Percentiles rank a stretch among this genome's conserved stretches.
Evolutionary conservation across 1,139 yeast species (phyloP).

Genomic region (Debaryomyces psychrophilus): DNA sequence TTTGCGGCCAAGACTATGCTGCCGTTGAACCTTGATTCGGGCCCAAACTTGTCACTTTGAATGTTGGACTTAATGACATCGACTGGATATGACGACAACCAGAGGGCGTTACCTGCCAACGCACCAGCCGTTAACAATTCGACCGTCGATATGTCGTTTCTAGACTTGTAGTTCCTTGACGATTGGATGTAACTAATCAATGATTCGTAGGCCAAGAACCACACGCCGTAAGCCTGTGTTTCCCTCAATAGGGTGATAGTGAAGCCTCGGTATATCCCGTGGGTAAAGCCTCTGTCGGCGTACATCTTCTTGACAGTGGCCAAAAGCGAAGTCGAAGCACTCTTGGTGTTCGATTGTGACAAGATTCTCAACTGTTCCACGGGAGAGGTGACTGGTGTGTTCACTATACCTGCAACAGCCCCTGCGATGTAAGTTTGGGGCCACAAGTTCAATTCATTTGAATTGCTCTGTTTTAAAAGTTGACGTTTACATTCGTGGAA

Average conservation of each 20-base stretch:
- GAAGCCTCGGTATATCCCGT: slow-evolving; percentile 63
- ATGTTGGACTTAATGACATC: slow-evolving; percentile 71
- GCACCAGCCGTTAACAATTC: slow-evolving; percentile 69
- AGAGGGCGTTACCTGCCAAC: slow-evolving; percentile 69
- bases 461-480: slow-evolving; percentile 31
- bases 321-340: slow-evolving; percentile 45
- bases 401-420: slow-evolving; percentile 76
- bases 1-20: slow-evolving; percentile 49
- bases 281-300: slow-evolving; percentile 44
- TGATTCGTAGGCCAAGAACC: slow-evolving; percentile 76
- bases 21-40: slow-evolving; percentile 47
- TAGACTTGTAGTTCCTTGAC: slow-evolving; percentile 34
- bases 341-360: slow-evolving; percentile 59
- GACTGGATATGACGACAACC: slow-evolving; percentile 72
- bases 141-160: slow-evolving; percentile 61
- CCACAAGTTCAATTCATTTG: slow-evolving; percentile 48
- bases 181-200: slow-evolving; percentile 50
- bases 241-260: slow-evolving; percentile 66
- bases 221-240: slow-evolving; percentile 79
- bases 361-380: slow-evolving; percentile 77
- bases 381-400: slow-evolving; percentile 71
- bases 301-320: slow-evolving; percentile 48
- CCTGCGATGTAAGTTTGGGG: slow-evolving; percentile 74
- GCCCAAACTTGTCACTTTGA: slow-evolving; percentile 67
- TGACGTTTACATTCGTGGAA: slow-evolving; percentile 77